Percentiles rank a stretch among this genome's conserved stretches.
Conservation (phyloP, 306 rosid species). For the Corylus avellana region DNA sequence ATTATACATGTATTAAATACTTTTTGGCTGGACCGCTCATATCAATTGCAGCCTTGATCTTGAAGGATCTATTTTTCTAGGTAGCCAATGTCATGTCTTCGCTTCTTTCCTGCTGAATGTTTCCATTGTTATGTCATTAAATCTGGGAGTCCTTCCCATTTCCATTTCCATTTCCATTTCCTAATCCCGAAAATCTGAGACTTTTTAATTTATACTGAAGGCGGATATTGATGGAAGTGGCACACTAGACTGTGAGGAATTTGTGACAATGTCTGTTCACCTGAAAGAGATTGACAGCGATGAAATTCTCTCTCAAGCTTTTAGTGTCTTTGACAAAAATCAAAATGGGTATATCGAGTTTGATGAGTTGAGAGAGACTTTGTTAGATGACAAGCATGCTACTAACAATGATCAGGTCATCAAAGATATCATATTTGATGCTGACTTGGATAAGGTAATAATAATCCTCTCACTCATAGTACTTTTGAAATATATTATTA, state of each 20-base stretch:
- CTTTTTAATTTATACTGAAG: slow-evolving; percentile 35
- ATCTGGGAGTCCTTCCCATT: too few relatives aligned
- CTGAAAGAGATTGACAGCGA: slow-evolving; percentile 68
- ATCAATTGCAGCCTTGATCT: too few relatives aligned
- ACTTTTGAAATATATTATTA: neutral
- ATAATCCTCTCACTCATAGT: neutral
- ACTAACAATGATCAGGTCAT: slow-evolving; percentile 54
- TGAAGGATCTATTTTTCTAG: too few relatives aligned
- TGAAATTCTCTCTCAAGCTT: slow-evolving; percentile 76
- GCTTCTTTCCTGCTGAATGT: neutral
- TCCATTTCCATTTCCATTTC: too few relatives aligned
- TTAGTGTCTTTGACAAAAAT: slow-evolving; percentile 76
- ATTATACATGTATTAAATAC: too few relatives aligned
- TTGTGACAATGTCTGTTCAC: slow-evolving; percentile 73
- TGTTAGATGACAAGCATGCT: slow-evolving; percentile 51
- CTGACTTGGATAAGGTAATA: slow-evolving; percentile 76
- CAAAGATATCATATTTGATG: slow-evolving; percentile 77
- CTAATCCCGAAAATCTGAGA: neutral
- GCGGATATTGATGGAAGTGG: slow-evolving; percentile 93
- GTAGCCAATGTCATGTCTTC: neutral
- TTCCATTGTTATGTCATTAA: neutral
- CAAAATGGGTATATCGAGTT: slow-evolving; percentile 75
- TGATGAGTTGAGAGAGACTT: slow-evolving; percentile 78
- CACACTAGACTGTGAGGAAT: slow-evolving; percentile 71
- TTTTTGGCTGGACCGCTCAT: too few relatives aligned